phyloP scores from a whole-genome alignment of 305 asterid species.

The Fraxinus paxiana region DNA sequence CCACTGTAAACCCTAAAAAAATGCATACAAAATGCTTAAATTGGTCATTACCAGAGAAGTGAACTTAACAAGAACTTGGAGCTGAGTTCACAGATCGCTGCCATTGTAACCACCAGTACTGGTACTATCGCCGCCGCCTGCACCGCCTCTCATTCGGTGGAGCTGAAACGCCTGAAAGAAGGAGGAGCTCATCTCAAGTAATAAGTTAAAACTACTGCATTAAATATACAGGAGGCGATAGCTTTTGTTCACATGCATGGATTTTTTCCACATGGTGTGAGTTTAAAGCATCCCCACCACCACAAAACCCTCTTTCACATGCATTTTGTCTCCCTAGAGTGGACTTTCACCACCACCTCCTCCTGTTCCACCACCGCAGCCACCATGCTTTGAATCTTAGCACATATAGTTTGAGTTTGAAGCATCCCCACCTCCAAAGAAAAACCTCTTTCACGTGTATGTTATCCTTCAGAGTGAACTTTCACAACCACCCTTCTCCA shows the following conservation, averaged over 20 bases:
- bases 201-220: constrained; percentile 18
- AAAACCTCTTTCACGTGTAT: not conserved
- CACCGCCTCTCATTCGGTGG: constrained; percentile 33
- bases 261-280: constrained; percentile 31
- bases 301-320: constrained; percentile 33
- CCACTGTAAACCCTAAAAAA: constrained; percentile 9
- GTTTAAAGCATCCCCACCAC: constrained; percentile 37
- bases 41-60: constrained; percentile 26
- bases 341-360: constrained; percentile 19
- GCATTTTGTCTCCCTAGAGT: constrained; percentile 43
- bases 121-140: constrained; percentile 11
- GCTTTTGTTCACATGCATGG: constrained; percentile 49
- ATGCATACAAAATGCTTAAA: constrained; percentile 8
- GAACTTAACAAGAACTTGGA: constrained; percentile 13
- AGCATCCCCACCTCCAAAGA: not conserved
- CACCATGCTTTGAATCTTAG: constrained; percentile 17
- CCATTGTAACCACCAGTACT: not conserved
- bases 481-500: not conserved
- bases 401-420: not conserved
- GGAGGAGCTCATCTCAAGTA: constrained; percentile 22
- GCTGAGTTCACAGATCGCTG: not conserved
- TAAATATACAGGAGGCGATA: not conserved
- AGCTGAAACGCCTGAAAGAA: constrained; percentile 27
- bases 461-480: not conserved
- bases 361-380: constrained; percentile 15